Conservation (phyloP, 2,329 filamentous ascomycete genomes). For the Cordyceps cicadae region DNA sequence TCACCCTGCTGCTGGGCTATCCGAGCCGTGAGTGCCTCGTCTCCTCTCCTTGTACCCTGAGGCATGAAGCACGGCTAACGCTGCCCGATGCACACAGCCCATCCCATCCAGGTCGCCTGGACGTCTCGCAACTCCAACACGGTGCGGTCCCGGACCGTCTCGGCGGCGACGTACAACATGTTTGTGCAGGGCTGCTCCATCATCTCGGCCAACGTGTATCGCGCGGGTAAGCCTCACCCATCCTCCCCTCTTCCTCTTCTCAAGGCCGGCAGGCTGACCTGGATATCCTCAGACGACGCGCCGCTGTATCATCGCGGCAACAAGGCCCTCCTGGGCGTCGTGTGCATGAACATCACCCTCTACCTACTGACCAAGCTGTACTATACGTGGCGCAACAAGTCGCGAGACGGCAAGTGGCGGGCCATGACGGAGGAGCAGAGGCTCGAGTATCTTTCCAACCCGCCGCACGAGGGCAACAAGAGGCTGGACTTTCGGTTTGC, state of each 20-base stretch:
- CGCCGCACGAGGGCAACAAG: conserved; percentile 37
- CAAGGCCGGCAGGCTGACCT: too few species aligned
- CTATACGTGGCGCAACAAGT: conserved; percentile 41
- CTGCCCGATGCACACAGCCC: conserved; percentile 17
- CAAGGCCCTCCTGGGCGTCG: conserved; percentile 39
- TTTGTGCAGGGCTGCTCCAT: conserved; percentile 27
- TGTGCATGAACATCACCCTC: conserved; percentile 38
- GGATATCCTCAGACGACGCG: conserved; percentile 18
- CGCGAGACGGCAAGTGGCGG: conserved; percentile 36
- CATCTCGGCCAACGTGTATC: conserved; percentile 23
- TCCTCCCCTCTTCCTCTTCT: too few species aligned
- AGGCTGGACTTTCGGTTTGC: conserved; percentile 35
- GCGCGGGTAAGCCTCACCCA: conserved; percentile 10
- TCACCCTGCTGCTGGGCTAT: conserved; percentile 27
- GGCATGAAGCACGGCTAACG: too few species aligned
- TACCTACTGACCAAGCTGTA: conserved; percentile 43
- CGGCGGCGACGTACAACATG: conserved; percentile 49
- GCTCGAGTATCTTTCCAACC: conserved; percentile 26
- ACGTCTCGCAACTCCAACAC: conserved; percentile 50
- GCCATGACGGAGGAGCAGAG: conserved; percentile 35
- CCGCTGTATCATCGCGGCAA: conserved; percentile 35
- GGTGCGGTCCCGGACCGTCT: conserved; percentile 50
- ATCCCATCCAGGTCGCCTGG: conserved; percentile 49
- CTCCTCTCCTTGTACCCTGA: not conserved
- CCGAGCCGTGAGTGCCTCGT: conserved; percentile 21